These are phyloP conservation scores for Arabidopsis arenosa DNA, from an alignment of 345 rosid genomes.

Conservation along the genomic window DNA sequence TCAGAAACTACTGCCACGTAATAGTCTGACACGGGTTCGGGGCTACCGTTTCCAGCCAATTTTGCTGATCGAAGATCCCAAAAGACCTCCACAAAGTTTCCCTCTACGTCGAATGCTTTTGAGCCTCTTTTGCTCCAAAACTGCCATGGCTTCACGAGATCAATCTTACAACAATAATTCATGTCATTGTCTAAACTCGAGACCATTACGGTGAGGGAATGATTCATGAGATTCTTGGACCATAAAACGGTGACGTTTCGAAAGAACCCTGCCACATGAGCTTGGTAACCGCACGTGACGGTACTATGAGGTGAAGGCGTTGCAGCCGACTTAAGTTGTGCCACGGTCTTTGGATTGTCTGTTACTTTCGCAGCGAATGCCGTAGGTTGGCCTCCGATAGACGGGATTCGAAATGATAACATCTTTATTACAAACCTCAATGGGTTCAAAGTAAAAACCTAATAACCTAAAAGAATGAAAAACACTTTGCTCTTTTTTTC, in stretches of 20 bases:
- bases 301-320: constrained; percentile 67
- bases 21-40: constrained; percentile 77
- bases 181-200: constrained; percentile 63
- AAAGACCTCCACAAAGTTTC: constrained; percentile 66
- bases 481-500: constrained; percentile 1
- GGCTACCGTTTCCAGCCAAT: constrained; percentile 61
- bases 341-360: constrained; percentile 55
- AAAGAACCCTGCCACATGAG: constrained; percentile 67
- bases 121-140: constrained; percentile 89
- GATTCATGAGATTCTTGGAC: constrained; percentile 78
- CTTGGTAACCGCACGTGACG: constrained; percentile 74
- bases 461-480: constrained; percentile 14
- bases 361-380: constrained; percentile 59
- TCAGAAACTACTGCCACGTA: constrained; percentile 83
- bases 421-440: constrained; percentile 23
- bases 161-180: constrained; percentile 65
- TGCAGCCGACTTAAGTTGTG: constrained; percentile 52
- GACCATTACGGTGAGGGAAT: constrained; percentile 67
- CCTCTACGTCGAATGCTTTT: constrained; percentile 69
- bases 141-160: constrained; percentile 81
- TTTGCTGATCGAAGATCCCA: constrained; percentile 94
- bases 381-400: constrained; percentile 28
- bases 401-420: constrained; percentile 40
- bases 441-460: not conserved
- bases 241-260: constrained; percentile 68